phyloP scores from a whole-genome alignment of 306 rosid species.

The Trifolium subterraneum region DNA sequence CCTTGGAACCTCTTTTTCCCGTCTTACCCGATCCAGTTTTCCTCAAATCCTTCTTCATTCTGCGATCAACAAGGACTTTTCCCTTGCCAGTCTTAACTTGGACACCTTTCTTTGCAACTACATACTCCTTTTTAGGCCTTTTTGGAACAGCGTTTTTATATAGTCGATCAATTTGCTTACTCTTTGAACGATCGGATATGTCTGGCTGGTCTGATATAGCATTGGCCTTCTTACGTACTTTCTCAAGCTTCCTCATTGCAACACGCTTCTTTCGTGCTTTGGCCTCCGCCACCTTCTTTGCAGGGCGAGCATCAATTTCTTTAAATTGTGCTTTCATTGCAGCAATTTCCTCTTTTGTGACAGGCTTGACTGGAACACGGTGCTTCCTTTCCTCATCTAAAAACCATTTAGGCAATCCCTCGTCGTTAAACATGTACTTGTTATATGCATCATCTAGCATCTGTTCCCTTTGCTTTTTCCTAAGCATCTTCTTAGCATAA shows the following conservation, averaged over 20 bases:
- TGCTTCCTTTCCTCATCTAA: conserved; percentile 86
- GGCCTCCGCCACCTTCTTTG: conserved; percentile 71
- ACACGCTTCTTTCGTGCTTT: conserved; percentile 82
- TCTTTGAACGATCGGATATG: conserved; percentile 80
- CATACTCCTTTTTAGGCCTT: conserved; percentile 82
- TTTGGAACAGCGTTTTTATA: conserved; percentile 74
- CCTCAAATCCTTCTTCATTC: conserved; percentile 90
- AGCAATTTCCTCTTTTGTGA: conserved; percentile 77
- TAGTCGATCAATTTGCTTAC: conserved; percentile 81
- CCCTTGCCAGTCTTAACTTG: conserved; percentile 81
- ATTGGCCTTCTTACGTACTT: conserved; percentile 92
- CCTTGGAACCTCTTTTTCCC: conserved; percentile 58
- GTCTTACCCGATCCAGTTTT: conserved; percentile 51
- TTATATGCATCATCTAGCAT: conserved; percentile 83
- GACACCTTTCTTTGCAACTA: conserved; percentile 98
- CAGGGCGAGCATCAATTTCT: conserved; percentile 89
- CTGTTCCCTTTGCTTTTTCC: conserved; percentile 74
- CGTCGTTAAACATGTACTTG: conserved; percentile 80
- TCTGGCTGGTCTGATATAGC: conserved; percentile 89
- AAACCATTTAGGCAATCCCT: conserved; percentile 89
- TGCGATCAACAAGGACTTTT: conserved; percentile 74
- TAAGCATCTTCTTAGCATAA: conserved; percentile 78
- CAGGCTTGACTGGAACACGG: conserved; percentile 67
- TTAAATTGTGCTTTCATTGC: conserved; percentile 92
- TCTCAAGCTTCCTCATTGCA: conserved; percentile 86